Base-by-base conservation (phyloP, 2,329 filamentous ascomycete species). In the Cadophora malorum region DNA sequence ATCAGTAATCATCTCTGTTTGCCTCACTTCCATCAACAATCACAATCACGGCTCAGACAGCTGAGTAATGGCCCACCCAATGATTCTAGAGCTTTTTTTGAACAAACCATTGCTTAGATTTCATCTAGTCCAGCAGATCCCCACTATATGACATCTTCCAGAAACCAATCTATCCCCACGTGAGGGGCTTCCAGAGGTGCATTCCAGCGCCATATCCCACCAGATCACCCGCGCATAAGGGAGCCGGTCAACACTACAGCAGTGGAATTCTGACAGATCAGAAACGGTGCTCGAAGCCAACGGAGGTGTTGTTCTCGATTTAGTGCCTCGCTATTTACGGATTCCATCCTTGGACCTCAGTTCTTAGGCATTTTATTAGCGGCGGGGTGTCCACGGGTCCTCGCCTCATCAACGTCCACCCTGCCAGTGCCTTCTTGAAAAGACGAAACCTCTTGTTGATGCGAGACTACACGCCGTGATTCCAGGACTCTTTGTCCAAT, bases 351-450 rank as follows among this genome's bases (percentile, higher is more conserved):
- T 52, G 7, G n/a, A 19, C 50, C 25, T 53, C 50, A 8, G 35
- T 38, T 25, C 55, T 41, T 25, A 66, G 66, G 63, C 66, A 65
- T 67, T 67, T 69, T 71, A 72, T 69, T 67, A 67, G 69, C 63
- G 23, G 41, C 49, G 56, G 66, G 64, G 56, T 64, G 41, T 41
- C 65, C 69, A 70, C 67, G 56, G 62, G 41, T 41, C 65, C 69
- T 71, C 67, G 68, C 69, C 65, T 66, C 70, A 70, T 50, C 59
- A 65, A 69, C 59, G 61, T 64, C 67, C 45, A 16, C 41, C 41
- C 8, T 45, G 14, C 41, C 41, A 16, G 7, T 49, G n/a, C 45
- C n/a, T 21, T 31, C 25, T 49, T 62, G 62, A 64, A 69, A 63
- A 67, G 25, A 64, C 49, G 50, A 64, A 25, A 52, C 35, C n/a